These are phyloP conservation scores for Nigrograna mackinnonii DNA, from an alignment of 2,329 filamentous ascomycete species.

Conservation along the genomic window DNA sequence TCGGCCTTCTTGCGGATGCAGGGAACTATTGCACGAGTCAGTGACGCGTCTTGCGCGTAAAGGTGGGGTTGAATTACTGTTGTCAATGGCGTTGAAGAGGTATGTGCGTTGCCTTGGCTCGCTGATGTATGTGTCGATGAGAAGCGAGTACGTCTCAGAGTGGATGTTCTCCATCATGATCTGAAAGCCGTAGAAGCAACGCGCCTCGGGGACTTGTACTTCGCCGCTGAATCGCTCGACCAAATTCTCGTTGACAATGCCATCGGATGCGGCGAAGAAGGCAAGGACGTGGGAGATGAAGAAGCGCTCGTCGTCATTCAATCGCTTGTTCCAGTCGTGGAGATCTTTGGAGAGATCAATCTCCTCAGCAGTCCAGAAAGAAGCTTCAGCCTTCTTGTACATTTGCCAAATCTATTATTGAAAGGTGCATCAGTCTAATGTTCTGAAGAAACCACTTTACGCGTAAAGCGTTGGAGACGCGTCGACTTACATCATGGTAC, in stretches of 20 bases:
- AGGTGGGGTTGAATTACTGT: slow-evolving; percentile 64
- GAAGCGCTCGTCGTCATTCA: slow-evolving; percentile 96
- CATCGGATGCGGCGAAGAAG: slow-evolving; percentile 98
- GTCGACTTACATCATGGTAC: slow-evolving; percentile 90
- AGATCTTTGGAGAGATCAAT: slow-evolving; percentile 99
- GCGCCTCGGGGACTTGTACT: slow-evolving; percentile 95
- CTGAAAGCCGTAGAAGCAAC: slow-evolving; percentile 99
- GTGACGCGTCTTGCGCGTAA: slow-evolving; percentile 13
- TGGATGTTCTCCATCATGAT: slow-evolving; percentile 99
- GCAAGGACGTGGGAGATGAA: slow-evolving; percentile 98
- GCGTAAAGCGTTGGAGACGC: slow-evolving; percentile 58
- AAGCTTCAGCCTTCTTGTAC: slow-evolving; percentile 99
- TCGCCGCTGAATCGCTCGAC: slow-evolving; percentile 97
- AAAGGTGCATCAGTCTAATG: slow-evolving; percentile 36
- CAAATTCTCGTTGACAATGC: slow-evolving; percentile 99
- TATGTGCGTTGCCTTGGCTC: slow-evolving; percentile 92
- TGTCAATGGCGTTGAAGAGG: slow-evolving; percentile 98
- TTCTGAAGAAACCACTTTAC: slow-evolving; percentile 61
- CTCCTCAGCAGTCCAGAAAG: slow-evolving; percentile 99
- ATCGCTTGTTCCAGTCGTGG: slow-evolving; percentile 97
- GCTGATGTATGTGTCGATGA: slow-evolving; percentile 99
- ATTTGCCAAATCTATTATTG: slow-evolving; percentile 91
- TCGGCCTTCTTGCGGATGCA: slow-evolving; percentile 99
- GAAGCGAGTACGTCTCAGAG: slow-evolving; percentile 97
- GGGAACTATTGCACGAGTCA: slow-evolving; percentile 64